Evolutionary conservation across 371 early-diverging fungal species (phyloP).

Genomic region (Fennellomyces sp.): DNA sequence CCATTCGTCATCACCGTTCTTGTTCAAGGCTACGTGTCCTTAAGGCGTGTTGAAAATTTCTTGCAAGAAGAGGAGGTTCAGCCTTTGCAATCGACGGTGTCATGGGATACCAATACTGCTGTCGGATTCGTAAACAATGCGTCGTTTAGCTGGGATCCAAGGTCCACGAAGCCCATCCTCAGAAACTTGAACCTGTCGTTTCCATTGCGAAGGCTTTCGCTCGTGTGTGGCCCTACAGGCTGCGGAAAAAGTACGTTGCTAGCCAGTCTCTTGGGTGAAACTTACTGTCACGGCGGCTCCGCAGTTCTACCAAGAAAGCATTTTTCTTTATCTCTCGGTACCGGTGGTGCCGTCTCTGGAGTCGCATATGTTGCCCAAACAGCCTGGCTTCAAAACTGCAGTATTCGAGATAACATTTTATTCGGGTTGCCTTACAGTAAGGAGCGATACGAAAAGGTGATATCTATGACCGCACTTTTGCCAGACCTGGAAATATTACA

Average conservation of each 20-base stretch:
- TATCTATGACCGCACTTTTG: constrained; percentile 73
- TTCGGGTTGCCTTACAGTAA: constrained; percentile 76
- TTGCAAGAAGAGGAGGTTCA: constrained; percentile 73
- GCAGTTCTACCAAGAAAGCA: constrained; percentile 50
- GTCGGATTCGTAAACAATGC: constrained; percentile 58
- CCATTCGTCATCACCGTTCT: constrained; percentile 66
- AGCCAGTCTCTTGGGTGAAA: constrained; percentile 67
- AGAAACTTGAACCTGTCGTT: constrained; percentile 62
- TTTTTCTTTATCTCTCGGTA: not conserved
- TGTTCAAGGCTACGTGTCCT: constrained; percentile 72
- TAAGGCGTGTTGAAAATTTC: constrained; percentile 67
- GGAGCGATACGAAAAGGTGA: constrained; percentile 62
- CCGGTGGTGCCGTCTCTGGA: constrained; percentile 49
- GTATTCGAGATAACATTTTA: constrained; percentile 81
- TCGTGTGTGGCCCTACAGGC: constrained; percentile 80
- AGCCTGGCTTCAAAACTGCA: constrained; percentile 84
- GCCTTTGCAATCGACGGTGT: not conserved
- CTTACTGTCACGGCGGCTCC: constrained; percentile 42
- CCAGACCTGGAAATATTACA: constrained; percentile 83
- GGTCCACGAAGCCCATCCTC: constrained; percentile 42
- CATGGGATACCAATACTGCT: not conserved
- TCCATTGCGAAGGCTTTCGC: constrained; percentile 66
- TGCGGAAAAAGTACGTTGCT: constrained; percentile 81
- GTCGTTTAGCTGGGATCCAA: constrained; percentile 53
- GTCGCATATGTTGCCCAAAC: constrained; percentile 83